Evolutionary conservation across 2,329 filamentous ascomycete genomes (phyloP).

Genomic region (Aspergillus tubingensis): DNA sequence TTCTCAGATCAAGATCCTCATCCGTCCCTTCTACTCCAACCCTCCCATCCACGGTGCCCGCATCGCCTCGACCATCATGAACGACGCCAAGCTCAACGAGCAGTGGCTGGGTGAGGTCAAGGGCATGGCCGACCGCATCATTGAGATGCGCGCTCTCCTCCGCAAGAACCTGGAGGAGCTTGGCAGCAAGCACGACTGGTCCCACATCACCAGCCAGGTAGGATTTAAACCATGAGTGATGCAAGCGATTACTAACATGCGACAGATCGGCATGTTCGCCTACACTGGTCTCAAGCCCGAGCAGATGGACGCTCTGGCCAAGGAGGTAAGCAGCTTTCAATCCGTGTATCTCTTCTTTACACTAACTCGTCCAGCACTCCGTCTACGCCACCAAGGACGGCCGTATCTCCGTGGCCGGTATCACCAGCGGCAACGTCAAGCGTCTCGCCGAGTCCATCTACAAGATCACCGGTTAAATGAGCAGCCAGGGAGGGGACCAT

Average conservation of each 20-base stretch:
- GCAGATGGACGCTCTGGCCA: conserved; percentile 88
- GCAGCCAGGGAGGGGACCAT: conserved; percentile 5
- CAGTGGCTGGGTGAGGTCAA: conserved; percentile 98
- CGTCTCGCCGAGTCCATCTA: conserved; percentile 53
- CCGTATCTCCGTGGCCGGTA: conserved; percentile 54
- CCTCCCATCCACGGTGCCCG: conserved; percentile 95
- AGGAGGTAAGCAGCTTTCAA: conserved; percentile 62
- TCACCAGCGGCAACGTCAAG: conserved; percentile 53
- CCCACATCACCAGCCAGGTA: conserved; percentile 89
- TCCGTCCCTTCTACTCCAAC: conserved; percentile 97
- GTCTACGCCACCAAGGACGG: conserved; percentile 89
- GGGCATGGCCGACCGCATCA: conserved; percentile 98
- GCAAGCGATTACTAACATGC: conserved; percentile 1
- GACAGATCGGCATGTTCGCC: conserved; percentile 94
- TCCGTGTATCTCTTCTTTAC: not conserved
- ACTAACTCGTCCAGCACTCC: conserved; percentile 62
- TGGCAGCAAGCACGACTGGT: conserved; percentile 96
- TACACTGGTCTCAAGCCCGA: conserved; percentile 90
- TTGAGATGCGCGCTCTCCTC: conserved; percentile 92
- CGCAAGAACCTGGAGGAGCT: conserved; percentile 94
- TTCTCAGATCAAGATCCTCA: conserved; percentile 97
- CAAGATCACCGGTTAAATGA: conserved; percentile 51
- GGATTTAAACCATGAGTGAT: not conserved
- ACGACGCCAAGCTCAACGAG: conserved; percentile 78
- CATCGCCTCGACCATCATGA: conserved; percentile 88